Percentiles rank a stretch among this genome's conserved stretches.
Conservation (phyloP, 2,329 filamentous ascomycete genomes). For the Fusarium scirpi region DNA sequence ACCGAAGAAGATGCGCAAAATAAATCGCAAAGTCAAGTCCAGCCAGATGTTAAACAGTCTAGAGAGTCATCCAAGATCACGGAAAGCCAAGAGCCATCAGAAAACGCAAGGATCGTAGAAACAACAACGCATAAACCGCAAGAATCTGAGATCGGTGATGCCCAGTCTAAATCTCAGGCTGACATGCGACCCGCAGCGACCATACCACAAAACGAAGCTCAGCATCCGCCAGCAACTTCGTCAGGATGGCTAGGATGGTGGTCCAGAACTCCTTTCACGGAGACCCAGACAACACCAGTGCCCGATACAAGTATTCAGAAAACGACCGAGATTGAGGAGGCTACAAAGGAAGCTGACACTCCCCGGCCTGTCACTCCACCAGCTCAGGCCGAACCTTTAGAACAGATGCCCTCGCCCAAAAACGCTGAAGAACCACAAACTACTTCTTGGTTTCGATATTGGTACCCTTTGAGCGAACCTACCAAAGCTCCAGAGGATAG, state of each 20-base stretch:
- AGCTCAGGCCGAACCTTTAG: slow-evolving; percentile 31
- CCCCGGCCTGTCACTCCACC: slow-evolving; percentile 43
- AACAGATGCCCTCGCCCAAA: slow-evolving; percentile 27
- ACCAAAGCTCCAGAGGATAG: slow-evolving; percentile 25
- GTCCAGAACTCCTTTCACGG: slow-evolving; percentile 47
- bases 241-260: slow-evolving; percentile 70
- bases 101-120: slow-evolving; percentile 1
- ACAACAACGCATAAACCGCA: slow-evolving; percentile 10
- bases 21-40: slow-evolving; percentile 18
- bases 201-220: slow-evolving; percentile 1
- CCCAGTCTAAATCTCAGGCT: slow-evolving; percentile 9
- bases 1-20: slow-evolving; percentile 28
- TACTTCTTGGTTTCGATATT: slow-evolving; percentile 58
- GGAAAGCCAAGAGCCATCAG: slow-evolving; percentile 9
- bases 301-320: slow-evolving; percentile 32
- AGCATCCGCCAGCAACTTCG: slow-evolving; percentile 48
- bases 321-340: slow-evolving; percentile 11
- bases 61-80: slow-evolving; percentile 3
- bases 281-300: slow-evolving; percentile 29
- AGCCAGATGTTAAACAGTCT: slow-evolving; percentile 6
- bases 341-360: slow-evolving; percentile 30
- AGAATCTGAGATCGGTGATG: slow-evolving; percentile 3
- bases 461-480: slow-evolving; percentile 48
- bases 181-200: slow-evolving; percentile 3
- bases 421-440: slow-evolving; percentile 36